phyloP scores from a whole-genome alignment of 2,329 filamentous ascomycete genomes.

The Tolypocladium sp. region DNA sequence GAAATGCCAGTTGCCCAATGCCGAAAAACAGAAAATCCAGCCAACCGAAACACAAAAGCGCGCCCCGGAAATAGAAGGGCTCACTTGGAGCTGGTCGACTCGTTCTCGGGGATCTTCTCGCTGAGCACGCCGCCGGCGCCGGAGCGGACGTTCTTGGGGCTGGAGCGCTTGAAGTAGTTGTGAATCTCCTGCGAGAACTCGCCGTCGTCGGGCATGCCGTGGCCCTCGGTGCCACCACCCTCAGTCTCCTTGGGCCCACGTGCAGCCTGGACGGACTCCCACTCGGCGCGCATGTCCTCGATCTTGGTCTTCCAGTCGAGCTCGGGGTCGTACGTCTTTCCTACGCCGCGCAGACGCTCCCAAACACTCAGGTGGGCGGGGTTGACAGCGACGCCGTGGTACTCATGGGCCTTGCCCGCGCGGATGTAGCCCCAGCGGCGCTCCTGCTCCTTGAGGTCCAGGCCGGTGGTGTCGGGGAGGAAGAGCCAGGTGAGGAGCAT shows the following conservation, averaged over 20 bases:
- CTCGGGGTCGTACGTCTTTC: constrained; percentile 76
- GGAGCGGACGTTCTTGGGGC: constrained; percentile 14
- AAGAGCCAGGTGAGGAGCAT: constrained; percentile 76
- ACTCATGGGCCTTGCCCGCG: constrained; percentile 65
- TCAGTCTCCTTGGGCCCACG: constrained; percentile 40
- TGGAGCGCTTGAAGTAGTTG: constrained; percentile 41
- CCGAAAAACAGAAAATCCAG: not conserved
- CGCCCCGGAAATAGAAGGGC: not conserved
- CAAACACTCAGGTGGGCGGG: constrained; percentile 79
- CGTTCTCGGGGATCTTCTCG: constrained; percentile 16
- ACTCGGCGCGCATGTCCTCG: constrained; percentile 64
- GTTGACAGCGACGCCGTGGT: constrained; percentile 90
- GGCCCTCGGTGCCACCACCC: constrained; percentile 19
- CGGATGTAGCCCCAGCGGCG: constrained; percentile 86
- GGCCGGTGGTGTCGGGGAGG: constrained; percentile 92
- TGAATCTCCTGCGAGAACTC: constrained; percentile 45
- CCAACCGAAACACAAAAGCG: not conserved
- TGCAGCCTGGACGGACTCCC: constrained; percentile 41
- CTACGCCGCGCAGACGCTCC: constrained; percentile 71
- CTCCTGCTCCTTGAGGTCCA: constrained; percentile 96
- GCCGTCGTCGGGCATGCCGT: constrained; percentile 32
- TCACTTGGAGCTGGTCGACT: constrained; percentile 6
- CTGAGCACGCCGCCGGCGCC: constrained; percentile 12
- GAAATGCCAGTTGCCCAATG: not conserved
- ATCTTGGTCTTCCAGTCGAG: constrained; percentile 79